Evolutionary conservation across 495 filamentous ascomycete species (phyloP).

Genomic region (Lepraria neglecta): DNA sequence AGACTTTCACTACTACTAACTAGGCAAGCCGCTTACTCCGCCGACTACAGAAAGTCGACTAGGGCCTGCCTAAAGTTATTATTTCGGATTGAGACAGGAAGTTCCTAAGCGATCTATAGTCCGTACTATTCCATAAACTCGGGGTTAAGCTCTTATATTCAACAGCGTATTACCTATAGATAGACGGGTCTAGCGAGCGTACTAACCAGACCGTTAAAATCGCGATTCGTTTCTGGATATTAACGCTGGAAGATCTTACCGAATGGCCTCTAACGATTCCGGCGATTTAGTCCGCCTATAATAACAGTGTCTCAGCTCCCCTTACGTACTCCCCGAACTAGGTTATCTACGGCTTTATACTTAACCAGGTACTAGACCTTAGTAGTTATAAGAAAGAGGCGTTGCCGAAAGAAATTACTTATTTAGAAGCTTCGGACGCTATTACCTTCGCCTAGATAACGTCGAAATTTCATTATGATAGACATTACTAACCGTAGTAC

Average conservation of each 20-base stretch:
- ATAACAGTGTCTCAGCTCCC: background rate
- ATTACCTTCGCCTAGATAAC: background rate
- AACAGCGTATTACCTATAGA: background rate
- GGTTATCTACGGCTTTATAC: background rate
- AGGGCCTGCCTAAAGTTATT: background rate
- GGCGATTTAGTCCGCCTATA: background rate
- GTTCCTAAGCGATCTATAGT: background rate
- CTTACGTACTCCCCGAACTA: background rate
- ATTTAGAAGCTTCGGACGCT: background rate
- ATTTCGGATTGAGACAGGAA: background rate
- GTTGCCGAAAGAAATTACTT: background rate
- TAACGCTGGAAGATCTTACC: background rate
- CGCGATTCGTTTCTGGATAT: background rate
- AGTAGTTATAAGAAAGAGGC: background rate
- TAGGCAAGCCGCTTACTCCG: background rate
- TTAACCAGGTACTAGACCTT: background rate
- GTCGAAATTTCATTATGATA: background rate
- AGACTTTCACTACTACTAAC: background rate
- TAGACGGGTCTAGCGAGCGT: background rate
- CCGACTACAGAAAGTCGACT: background rate
- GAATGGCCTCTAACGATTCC: background rate
- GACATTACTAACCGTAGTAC: background rate
- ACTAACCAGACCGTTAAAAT: background rate
- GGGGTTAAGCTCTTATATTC: background rate
- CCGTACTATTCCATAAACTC: background rate